Evolutionary conservation across 805 yeast genomes (phyloP).

Genomic region (Teunomyces panamensis): DNA sequence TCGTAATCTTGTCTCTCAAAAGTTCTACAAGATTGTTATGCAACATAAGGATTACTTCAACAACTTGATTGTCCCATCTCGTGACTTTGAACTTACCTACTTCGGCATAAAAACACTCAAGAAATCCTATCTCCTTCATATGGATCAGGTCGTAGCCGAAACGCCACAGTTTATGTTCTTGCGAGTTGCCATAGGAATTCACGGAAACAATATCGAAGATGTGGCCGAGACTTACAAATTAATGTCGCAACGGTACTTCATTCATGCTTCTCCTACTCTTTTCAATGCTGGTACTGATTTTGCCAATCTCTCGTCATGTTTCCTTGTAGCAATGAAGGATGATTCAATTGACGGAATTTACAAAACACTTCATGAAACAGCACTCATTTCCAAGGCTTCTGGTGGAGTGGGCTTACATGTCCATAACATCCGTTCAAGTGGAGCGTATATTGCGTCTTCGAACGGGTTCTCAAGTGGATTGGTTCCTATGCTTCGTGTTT

Average conservation of each 20-base stretch:
- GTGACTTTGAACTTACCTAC: constrained; percentile 77
- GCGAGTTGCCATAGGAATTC: constrained; percentile 92
- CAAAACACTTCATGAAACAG: constrained; percentile 82
- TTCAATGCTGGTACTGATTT: constrained; percentile 90
- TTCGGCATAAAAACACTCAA: constrained; percentile 93
- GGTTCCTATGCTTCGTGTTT: constrained; percentile 94
- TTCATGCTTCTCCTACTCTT: constrained; percentile 93
- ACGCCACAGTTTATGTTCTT: constrained; percentile 88
- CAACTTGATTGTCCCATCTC: constrained; percentile 67
- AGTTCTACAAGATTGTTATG: constrained; percentile 60
- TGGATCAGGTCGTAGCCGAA: constrained; percentile 58
- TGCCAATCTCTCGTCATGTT: constrained; percentile 88
- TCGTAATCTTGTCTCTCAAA: constrained; percentile 56
- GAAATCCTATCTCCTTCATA: constrained; percentile 74
- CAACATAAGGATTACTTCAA: constrained; percentile 64
- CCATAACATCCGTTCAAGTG: constrained; percentile 81
- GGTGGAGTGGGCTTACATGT: constrained; percentile 95
- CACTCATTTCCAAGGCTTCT: constrained; percentile 88
- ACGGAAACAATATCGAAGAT: constrained; percentile 59
- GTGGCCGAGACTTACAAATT: constrained; percentile 80
- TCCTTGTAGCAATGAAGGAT: constrained; percentile 84
- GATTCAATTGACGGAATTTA: constrained; percentile 96
- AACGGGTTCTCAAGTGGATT: constrained; percentile 91
- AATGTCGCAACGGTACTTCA: constrained; percentile 85
- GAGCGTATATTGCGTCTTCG: constrained; percentile 86